A percentile compares a stretch with the other conserved stretches of the same genome.
These are phyloP conservation scores for Diospyros kaki DNA, from an alignment of 148 eudicot genomes.

Conservation along the genomic window DNA sequence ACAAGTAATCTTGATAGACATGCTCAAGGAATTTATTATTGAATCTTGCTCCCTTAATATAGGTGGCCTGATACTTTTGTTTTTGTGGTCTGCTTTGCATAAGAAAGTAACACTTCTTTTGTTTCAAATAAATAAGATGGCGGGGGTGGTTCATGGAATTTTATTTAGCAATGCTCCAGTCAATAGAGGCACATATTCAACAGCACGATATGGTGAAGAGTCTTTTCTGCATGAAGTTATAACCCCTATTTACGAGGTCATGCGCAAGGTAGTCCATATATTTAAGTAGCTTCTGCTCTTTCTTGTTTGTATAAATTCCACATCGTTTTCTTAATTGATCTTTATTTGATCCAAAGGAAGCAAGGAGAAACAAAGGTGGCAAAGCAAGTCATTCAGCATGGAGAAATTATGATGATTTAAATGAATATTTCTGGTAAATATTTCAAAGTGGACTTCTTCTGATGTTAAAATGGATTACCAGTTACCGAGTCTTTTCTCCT, in stretches of 20 bases:
- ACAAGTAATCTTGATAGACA: not conserved
- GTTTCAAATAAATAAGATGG: conserved; percentile 53
- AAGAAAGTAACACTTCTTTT: not conserved
- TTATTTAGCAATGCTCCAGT: conserved; percentile 46
- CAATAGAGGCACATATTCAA: conserved; percentile 55
- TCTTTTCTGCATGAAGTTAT: conserved; percentile 68
- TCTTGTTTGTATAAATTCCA: conserved; percentile 1
- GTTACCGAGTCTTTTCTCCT: conserved; percentile 7
- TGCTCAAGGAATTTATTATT: not conserved
- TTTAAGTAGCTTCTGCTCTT: conserved; percentile 4
- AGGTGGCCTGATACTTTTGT: conserved; percentile 8
- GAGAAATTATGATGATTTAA: conserved; percentile 97
- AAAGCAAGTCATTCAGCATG: conserved; percentile 95
- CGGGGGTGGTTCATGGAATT: conserved; percentile 54
- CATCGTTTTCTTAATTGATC: conserved; percentile 7
- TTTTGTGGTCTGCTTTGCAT: not conserved
- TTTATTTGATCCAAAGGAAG: conserved; percentile 52
- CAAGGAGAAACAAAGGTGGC: conserved; percentile 68
- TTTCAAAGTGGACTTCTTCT: not conserved
- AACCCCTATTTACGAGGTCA: conserved; percentile 80
- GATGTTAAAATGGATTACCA: not conserved
- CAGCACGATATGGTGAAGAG: conserved; percentile 44
- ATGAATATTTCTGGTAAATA: conserved; percentile 94
- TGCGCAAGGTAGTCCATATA: conserved; percentile 51
- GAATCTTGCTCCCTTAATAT: conserved; percentile 11